phyloP scores from a whole-genome alignment of 306 rosid species.

The Cucurbita pepo region DNA sequence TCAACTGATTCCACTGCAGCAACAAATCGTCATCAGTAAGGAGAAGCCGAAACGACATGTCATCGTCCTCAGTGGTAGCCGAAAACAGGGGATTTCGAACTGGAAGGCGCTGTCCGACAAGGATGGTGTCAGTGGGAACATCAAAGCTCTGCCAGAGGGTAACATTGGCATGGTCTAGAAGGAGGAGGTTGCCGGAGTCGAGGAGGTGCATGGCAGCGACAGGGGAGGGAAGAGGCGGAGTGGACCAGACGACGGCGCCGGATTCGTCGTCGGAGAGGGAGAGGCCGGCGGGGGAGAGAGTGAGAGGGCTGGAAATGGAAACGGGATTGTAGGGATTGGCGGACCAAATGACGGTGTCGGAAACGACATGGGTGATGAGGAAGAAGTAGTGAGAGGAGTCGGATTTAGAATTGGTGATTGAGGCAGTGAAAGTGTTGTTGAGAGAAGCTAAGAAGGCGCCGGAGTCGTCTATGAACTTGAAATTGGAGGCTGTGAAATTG shows the following conservation, averaged over 20 bases:
- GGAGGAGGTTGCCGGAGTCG: constrained; percentile 63
- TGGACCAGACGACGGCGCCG: constrained; percentile 50
- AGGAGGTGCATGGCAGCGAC: constrained; percentile 36
- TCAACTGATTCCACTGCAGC: constrained; percentile 51
- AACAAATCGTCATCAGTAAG: constrained; percentile 37
- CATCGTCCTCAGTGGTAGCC: constrained; percentile 13
- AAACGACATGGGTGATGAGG: constrained; percentile 44
- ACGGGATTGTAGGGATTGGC: constrained; percentile 49
- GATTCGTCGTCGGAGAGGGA: constrained; percentile 15
- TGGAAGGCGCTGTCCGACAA: constrained; percentile 43
- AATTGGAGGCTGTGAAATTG: constrained; percentile 43
- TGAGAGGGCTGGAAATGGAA: constrained; percentile 36
- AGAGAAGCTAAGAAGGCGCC: constrained; percentile 53
- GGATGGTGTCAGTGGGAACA: constrained; percentile 62
- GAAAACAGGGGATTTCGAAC: constrained; percentile 28
- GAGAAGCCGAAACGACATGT: constrained; percentile 35
- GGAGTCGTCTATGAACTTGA: constrained; percentile 15
- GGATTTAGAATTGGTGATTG: constrained; percentile 30
- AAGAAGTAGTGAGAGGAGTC: constrained; percentile 34
- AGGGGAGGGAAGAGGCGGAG: constrained; percentile 33
- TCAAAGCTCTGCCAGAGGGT: constrained; percentile 82
- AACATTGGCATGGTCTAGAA: constrained; percentile 35
- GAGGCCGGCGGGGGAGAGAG: constrained; percentile 34
- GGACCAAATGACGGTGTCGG: constrained; percentile 59
- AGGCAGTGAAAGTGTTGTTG: constrained; percentile 44